These are phyloP conservation scores for Cruciata laevipes DNA, from an alignment of 257 asterid species.

Conservation along the genomic window DNA sequence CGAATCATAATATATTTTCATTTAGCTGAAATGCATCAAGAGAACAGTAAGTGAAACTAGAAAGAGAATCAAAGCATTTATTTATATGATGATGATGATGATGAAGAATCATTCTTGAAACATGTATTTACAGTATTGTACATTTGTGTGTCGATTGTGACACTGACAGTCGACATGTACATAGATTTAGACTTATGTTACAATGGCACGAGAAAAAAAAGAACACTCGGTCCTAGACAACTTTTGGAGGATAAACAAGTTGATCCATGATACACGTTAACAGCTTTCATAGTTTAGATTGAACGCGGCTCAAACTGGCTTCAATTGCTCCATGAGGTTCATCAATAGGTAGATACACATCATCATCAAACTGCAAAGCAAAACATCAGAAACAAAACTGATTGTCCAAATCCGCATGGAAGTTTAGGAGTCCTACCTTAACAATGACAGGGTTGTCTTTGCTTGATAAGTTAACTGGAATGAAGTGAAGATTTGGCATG, in stretches of 20 bases:
- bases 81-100: no score
- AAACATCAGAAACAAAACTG: background rate
- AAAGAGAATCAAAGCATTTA: background rate
- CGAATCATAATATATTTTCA: background rate
- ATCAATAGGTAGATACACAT: conserved; percentile 80
- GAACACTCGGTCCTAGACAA: background rate
- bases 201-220: background rate
- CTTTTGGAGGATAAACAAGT: background rate
- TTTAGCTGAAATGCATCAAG: no score
- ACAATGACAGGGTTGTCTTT: conserved; percentile 67
- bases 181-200: background rate
- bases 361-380: conserved; percentile 69
- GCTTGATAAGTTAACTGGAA: conserved; percentile 86
- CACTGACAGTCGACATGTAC: background rate
- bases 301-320: conserved; percentile 71
- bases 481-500: conserved; percentile 94
- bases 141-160: background rate
- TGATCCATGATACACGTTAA: background rate
- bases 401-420: background rate
- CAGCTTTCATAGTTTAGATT: conserved; percentile 58
- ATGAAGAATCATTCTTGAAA: background rate
- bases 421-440: conserved; percentile 42
- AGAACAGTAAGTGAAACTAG: background rate
- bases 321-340: conserved; percentile 95
- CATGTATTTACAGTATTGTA: background rate